These are phyloP conservation scores for Coleophoma eucalyptorum DNA, from an alignment of 2,329 filamentous ascomycete genomes.

Conservation along the genomic window DNA sequence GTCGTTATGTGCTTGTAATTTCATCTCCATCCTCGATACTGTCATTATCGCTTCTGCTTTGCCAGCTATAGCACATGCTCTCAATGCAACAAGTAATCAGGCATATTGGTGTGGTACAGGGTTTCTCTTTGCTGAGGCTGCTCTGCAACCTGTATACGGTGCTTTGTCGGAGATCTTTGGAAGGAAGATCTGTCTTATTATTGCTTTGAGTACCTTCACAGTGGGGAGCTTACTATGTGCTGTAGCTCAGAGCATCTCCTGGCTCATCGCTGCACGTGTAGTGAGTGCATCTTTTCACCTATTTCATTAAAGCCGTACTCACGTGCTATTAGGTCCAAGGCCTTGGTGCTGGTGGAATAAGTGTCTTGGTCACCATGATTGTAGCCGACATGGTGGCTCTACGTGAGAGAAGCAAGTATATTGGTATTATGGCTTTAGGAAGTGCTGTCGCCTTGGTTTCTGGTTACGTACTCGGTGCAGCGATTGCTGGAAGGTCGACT, in stretches of 20 bases:
- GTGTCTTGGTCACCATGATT: conserved; percentile 40
- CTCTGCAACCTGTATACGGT: conserved; percentile 12
- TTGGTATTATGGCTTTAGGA: conserved; percentile 22
- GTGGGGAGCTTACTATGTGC: conserved; percentile 13
- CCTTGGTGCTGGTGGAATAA: conserved; percentile 40
- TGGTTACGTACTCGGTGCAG: conserved; percentile 12
- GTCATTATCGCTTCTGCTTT: conserved; percentile 12
- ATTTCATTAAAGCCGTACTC: not conserved
- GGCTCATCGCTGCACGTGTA: conserved; percentile 9
- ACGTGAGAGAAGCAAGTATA: conserved; percentile 39
- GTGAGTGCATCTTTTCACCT: conserved; percentile 3
- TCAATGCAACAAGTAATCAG: conserved; percentile 9
- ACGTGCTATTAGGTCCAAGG: conserved; percentile 28
- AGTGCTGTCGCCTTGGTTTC: conserved; percentile 16
- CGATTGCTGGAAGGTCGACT: conserved; percentile 4
- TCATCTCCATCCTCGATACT: conserved; percentile 11
- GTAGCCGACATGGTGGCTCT: conserved; percentile 47
- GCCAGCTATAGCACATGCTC: conserved; percentile 9
- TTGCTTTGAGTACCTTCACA: conserved; percentile 10
- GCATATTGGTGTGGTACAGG: conserved; percentile 14
- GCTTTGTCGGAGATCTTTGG: conserved; percentile 9
- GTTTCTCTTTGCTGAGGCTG: conserved; percentile 12
- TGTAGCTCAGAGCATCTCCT: conserved; percentile 6
- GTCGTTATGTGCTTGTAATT: conserved; percentile 8
- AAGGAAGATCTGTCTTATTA: conserved; percentile 7